Evolutionary conservation across 1,284 basidiomycete genomes (phyloP).

Genomic region (Kalmanozyma brasiliensis): DNA sequence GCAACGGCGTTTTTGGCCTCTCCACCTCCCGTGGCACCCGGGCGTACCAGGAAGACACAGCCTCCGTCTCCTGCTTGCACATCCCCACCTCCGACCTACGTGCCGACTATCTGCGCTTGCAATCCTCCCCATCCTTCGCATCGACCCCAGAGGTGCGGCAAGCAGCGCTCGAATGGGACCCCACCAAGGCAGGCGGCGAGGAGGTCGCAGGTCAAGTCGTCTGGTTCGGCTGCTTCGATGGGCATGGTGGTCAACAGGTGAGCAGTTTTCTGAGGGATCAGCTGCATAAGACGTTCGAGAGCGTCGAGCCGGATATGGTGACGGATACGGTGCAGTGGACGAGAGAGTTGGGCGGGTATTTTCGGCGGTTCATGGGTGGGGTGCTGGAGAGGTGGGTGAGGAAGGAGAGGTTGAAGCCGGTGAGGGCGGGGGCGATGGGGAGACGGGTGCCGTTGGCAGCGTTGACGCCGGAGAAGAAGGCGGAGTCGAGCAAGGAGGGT

Average conservation of each 20-base stretch:
- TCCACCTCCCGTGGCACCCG: slow-evolving; percentile 58
- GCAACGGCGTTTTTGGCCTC: slow-evolving; percentile 51
- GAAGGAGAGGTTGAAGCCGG: slow-evolving; percentile 49
- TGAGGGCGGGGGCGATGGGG: slow-evolving; percentile 44
- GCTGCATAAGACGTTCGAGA: slow-evolving; percentile 62
- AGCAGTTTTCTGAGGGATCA: slow-evolving; percentile 55
- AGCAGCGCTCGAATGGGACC: slow-evolving; percentile 51
- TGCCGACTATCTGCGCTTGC: slow-evolving; percentile 40
- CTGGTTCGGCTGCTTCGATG: slow-evolving; percentile 67
- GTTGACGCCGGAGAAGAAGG: slow-evolving; percentile 8
- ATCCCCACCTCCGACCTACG: slow-evolving; percentile 53
- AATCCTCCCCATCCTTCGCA: slow-evolving; percentile 23
- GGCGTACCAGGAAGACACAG: slow-evolving; percentile 63
- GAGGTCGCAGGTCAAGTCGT: slow-evolving; percentile 62
- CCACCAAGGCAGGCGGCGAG: slow-evolving; percentile 53
- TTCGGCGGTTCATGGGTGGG: slow-evolving; percentile 62
- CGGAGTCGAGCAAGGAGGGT: not conserved
- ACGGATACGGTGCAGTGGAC: slow-evolving; percentile 65
- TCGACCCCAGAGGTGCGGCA: slow-evolving; percentile 30
- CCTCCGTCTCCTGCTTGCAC: slow-evolving; percentile 58
- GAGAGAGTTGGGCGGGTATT: slow-evolving; percentile 64
- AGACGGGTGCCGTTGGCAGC: slow-evolving; percentile 13
- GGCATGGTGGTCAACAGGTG: slow-evolving; percentile 61
- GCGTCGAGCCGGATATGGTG: slow-evolving; percentile 54
- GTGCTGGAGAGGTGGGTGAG: slow-evolving; percentile 59